Evolutionary conservation across 345 rosid genomes (phyloP), one percentile per base, ranked within the genome.

Genomic region (Kandelia obovata): DNA sequence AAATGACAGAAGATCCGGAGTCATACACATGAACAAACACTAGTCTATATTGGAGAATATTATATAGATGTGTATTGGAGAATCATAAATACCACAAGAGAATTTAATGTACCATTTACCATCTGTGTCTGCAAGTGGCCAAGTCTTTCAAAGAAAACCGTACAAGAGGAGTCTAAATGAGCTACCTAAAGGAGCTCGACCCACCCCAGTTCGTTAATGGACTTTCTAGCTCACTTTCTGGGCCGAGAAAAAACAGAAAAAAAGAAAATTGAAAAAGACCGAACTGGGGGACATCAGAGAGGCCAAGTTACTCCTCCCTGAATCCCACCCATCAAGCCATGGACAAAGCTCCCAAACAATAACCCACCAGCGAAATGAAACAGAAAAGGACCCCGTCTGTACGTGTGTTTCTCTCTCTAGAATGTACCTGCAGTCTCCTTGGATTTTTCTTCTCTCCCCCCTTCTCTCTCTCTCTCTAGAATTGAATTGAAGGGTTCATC

Each of bases 281-380:
- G 34, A 59, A n/a, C 19, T 65, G 79, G 73, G 78, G 73, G 47
- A 74, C 77, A 74, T 85, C 88, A 87, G 87, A 68, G 89, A 81
- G 84, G 83, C 51, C 15, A 7, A 65, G 28, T 53, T 11, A 5
- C 19, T 78, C 86, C 90, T 82, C 87, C 72, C 80, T 74, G 83
- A 88, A 83, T 60, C 83, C 79, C 84, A 63, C 46, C 82, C 76
- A 83, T 82, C 64, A 88, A 55, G 69, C 87, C 96, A 81, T 88
- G 66, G 71, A 83, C 60, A 67, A 69, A 82, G 79, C 74, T 72
- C 69, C 82, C 77, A 67, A 85, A 80, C 94, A 92, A 88, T 72
- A 78, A 66, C 75, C 62, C 70, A 20, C 49, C 23, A 28, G 31
- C 19, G 30, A 17, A 3, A 21, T 1, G 8, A 20, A 23, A 26